Evolutionary conservation across 2,329 filamentous ascomycete genomes (phyloP).

Genomic region (Pezicula rhizophila): DNA sequence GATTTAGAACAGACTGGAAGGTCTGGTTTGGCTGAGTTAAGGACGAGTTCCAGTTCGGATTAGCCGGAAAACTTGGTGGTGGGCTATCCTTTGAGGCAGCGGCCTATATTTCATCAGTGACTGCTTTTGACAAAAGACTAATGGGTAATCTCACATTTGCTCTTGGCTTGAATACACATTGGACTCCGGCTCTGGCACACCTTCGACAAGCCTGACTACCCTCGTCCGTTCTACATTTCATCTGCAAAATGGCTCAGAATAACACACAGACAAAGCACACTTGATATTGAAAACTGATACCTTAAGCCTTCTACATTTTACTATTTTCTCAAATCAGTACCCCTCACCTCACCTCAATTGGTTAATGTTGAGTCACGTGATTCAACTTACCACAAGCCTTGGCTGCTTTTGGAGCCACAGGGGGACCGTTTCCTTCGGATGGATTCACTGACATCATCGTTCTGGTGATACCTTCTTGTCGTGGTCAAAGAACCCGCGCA

Average conservation of each 20-base stretch:
- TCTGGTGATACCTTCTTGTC: background rate
- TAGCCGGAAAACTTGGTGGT: conserved; percentile 5
- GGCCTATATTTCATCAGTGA: conserved; percentile 10
- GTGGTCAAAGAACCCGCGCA: background rate
- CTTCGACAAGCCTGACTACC: conserved; percentile 26
- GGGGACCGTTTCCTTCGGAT: background rate
- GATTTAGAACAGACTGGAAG: conserved; percentile 11
- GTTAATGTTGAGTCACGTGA: background rate
- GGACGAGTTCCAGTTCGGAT: conserved; percentile 3
- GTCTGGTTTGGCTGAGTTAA: conserved; percentile 11
- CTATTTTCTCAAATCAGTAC: background rate
- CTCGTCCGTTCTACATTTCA: conserved; percentile 32
- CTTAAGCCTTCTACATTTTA: conserved; percentile 11
- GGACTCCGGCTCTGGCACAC: conserved; percentile 29
- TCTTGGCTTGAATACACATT: conserved; percentile 35
- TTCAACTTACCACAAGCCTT: conserved; percentile 5
- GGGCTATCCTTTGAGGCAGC: conserved; percentile 12
- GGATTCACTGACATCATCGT: background rate
- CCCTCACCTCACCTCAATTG: background rate
- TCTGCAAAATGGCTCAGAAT: conserved; percentile 16
- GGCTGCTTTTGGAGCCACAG: background rate
- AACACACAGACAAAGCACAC: background rate
- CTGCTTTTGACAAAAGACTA: conserved; percentile 3
- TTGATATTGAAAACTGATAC: background rate
- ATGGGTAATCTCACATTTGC: conserved; percentile 29